phyloP scores from a whole-genome alignment of 768 basidiomycete species.

The Macrolepiota albuminosa region DNA sequence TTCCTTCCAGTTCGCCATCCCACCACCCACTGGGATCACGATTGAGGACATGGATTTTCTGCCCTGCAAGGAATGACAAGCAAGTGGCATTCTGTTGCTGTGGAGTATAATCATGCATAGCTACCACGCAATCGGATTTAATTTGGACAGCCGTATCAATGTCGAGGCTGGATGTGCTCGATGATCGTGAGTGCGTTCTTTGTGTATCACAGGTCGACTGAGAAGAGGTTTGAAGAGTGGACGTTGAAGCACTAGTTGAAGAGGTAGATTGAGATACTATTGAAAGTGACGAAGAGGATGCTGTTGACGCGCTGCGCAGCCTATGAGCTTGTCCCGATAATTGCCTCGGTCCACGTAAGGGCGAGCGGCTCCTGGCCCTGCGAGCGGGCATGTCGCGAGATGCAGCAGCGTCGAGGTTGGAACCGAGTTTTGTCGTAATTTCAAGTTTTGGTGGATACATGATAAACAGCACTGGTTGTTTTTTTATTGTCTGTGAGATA shows the following conservation, averaged over 20 bases:
- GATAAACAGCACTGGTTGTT: constrained; percentile 12
- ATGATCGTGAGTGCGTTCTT: constrained; percentile 25
- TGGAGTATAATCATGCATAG: constrained; percentile 88
- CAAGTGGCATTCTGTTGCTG: constrained; percentile 72
- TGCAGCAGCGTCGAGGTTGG: constrained; percentile 25
- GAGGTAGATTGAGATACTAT: constrained; percentile 49
- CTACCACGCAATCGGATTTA: constrained; percentile 71
- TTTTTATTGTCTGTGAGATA: neutral
- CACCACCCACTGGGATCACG: constrained; percentile 93
- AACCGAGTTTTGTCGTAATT: constrained; percentile 41
- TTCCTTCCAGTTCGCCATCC: constrained; percentile 91
- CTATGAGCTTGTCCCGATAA: constrained; percentile 30
- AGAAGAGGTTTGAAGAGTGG: constrained; percentile 41
- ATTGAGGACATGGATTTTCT: constrained; percentile 88
- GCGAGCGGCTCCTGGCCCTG: constrained; percentile 23
- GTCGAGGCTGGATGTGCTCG: constrained; percentile 37
- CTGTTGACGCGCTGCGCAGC: constrained; percentile 47
- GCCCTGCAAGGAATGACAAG: constrained; percentile 84
- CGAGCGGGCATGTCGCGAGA: constrained; percentile 25
- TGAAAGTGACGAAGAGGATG: constrained; percentile 53
- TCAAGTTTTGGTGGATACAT: constrained; percentile 46
- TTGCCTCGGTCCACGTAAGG: constrained; percentile 26
- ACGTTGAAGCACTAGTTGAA: constrained; percentile 50
- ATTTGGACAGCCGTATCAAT: constrained; percentile 48
- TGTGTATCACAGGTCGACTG: constrained; percentile 16